These are phyloP conservation scores for Hyparrhenia diplandra DNA, from an alignment of 176 grass and related monocot genomes.

Conservation along the genomic window DNA sequence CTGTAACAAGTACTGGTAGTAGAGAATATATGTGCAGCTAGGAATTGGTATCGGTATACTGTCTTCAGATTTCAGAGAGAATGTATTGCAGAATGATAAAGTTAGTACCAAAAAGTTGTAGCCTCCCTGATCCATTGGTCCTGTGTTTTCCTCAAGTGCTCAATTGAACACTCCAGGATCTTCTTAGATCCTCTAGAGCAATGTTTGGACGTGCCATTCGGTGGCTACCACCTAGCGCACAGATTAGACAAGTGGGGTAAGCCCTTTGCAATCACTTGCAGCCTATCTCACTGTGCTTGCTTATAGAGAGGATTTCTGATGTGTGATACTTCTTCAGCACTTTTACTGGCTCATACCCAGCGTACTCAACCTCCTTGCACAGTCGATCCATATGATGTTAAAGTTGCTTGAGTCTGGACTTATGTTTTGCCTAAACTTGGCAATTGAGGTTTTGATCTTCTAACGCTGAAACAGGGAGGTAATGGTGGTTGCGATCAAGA, in stretches of 20 bases:
- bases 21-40: background rate
- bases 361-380: background rate
- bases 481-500: slow-evolving; percentile 84
- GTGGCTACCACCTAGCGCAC: background rate
- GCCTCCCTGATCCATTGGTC: background rate
- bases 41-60: background rate
- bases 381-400: background rate
- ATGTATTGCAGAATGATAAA: background rate
- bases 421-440: background rate
- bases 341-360: background rate
- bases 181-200: background rate
- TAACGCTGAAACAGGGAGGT: slow-evolving; percentile 53
- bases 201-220: background rate
- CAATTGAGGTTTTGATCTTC: slow-evolving; percentile 12
- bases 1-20: background rate
- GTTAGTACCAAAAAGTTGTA: background rate
- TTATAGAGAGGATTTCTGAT: background rate
- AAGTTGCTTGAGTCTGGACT: background rate
- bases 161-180: background rate
- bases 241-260: background rate
- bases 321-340: background rate
- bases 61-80: background rate
- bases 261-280: background rate
- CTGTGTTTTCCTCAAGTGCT: background rate
- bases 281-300: background rate